Evolutionary conservation across 768 basidiomycete genomes (phyloP).

Genomic region (Kwoniella europaea): DNA sequence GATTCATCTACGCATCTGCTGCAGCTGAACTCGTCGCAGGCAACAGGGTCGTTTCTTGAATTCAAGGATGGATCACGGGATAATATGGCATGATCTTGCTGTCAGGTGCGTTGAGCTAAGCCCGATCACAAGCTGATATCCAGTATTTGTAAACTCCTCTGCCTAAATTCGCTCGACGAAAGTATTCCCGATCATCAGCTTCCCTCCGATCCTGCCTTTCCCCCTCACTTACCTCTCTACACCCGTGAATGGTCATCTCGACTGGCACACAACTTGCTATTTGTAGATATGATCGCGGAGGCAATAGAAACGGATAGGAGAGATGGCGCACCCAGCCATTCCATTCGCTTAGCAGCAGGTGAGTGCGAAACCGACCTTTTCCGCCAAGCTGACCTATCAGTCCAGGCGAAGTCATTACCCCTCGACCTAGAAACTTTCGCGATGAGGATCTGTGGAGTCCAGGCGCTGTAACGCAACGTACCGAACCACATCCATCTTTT

Average conservation of each 20-base stretch:
- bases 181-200: not conserved
- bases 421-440: constrained; percentile 8
- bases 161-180: constrained; percentile 1
- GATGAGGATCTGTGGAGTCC: constrained; percentile 16
- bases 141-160: constrained; percentile 8
- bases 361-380: not conserved
- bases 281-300: constrained; percentile 5
- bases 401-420: not conserved
- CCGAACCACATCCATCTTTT: constrained; percentile 10
- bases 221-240: not conserved
- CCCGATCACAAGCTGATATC: not conserved
- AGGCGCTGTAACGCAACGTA: no score
- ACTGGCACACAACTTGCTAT: constrained; percentile 2
- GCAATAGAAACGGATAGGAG: constrained; percentile 17
- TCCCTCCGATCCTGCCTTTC: constrained; percentile 11
- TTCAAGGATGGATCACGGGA: not conserved
- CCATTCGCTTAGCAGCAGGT: not conserved
- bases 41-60: constrained; percentile 3
- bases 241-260: constrained; percentile 13
- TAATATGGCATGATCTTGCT: constrained; percentile 19
- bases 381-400: not conserved
- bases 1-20: not conserved
- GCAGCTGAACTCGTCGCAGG: not conserved
- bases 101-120: constrained; percentile 9
- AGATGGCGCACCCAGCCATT: not conserved